A percentile compares a stretch with the other conserved stretches of the same genome.
Evolutionary conservation across 208 protist species (phyloP).

Genomic region (Kentomonas sorsogonicus): DNA sequence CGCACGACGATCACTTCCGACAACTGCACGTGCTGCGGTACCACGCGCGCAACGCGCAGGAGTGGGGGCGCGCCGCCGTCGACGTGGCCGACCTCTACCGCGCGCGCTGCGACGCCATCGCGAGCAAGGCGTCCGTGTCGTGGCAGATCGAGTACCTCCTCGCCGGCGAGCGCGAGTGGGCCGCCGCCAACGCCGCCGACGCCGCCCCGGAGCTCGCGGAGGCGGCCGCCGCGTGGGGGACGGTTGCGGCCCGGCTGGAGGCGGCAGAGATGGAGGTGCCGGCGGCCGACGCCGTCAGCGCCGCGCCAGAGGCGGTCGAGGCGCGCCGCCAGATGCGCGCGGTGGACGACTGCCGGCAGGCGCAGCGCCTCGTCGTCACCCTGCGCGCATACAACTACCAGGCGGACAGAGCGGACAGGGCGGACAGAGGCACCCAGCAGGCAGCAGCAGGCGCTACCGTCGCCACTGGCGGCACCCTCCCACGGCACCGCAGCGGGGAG

Average conservation of each 20-base stretch:
- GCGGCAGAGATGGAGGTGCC: slow-evolving; percentile 44
- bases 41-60: slow-evolving; percentile 31
- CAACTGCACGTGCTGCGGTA: slow-evolving; percentile 41
- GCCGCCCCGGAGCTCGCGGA: slow-evolving; percentile 36
- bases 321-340: slow-evolving; percentile 8
- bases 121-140: slow-evolving; percentile 15
- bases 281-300: not conserved
- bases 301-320: not conserved
- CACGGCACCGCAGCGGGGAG: too few species aligned
- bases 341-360: slow-evolving; percentile 15
- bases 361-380: slow-evolving; percentile 16
- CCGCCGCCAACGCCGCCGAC: slow-evolving; percentile 50
- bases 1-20: slow-evolving; percentile 52
- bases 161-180: slow-evolving; percentile 53
- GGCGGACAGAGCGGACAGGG: too few species aligned
- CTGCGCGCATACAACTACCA: slow-evolving; percentile 10
- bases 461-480: too few species aligned
- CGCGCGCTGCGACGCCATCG: slow-evolving; percentile 37
- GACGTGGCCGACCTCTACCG: slow-evolving; percentile 58
- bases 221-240: slow-evolving; percentile 37
- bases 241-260: slow-evolving; percentile 22
- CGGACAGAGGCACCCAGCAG: too few species aligned
- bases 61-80: slow-evolving; percentile 52
- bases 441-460: too few species aligned
- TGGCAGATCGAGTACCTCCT: slow-evolving; percentile 74